Evolutionary conservation across 495 filamentous ascomycete species (phyloP), one percentile per base, ranked within the genome.

Genomic region (Aspergillus olivimuriae): DNA sequence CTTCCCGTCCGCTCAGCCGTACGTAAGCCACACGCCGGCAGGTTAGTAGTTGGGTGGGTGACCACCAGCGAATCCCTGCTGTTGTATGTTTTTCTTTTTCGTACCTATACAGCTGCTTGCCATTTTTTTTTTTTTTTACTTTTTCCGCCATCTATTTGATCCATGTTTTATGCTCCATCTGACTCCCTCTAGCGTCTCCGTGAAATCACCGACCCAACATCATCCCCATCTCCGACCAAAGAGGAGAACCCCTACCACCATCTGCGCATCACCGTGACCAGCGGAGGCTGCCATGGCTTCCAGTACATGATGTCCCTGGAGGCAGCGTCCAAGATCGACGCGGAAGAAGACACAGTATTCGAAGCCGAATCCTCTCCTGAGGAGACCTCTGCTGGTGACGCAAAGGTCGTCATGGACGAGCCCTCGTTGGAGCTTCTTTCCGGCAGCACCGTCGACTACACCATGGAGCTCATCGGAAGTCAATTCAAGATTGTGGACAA

Each of bases 401-500:
- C 92, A 9, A 94, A 86, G 64, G 79, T 97, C 14, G 84, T 96
- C 15, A 83, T 97, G 67, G 91, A 98, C 58, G 77, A 80, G 48
- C 80, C 86, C 2, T 95, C 89, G 41, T 67, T 98, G 14, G 89
- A 95, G 50, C 68, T 97, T 41, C 60, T 98, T 43, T 90, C 87
- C 60, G 92, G 90, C 8, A 95, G 88, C 60, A 94, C 85, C 61
- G 80, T 98, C 14, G 94, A 97, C 56, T 98, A 86, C 65, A 94
- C 89, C 1, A 92, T 87, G 75, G 92, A 97, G 71, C 63, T 98
- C 63, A 98, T 98, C 64, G 92, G 94, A 23, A 95, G 88, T 48
- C 89, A 97, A 69, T 98, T 98, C 63, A 94, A 90, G 74, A 87
- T 96, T 57, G 83, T 89, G 40, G 87, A 89, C 55, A 97, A 95